Evolutionary conservation across 176 grass and related monocot species (phyloP), one percentile per base, ranked within the genome.

Genomic region (Avena sativa): DNA sequence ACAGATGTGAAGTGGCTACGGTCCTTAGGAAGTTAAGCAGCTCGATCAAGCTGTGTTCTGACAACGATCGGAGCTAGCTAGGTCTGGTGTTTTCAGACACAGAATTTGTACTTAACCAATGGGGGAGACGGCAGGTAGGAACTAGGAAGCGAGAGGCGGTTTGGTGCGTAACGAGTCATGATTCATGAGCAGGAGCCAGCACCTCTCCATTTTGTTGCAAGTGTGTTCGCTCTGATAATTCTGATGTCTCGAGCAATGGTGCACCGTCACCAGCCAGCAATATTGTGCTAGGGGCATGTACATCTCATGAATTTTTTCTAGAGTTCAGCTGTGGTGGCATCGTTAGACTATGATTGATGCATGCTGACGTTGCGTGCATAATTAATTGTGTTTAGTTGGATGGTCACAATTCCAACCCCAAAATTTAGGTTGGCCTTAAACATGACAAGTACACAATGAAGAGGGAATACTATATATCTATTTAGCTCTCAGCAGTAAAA

Each of bases 221-320:
- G 38, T 40, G 60, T 84, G 70, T 65, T 19, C 23, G 56, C 49
- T 84, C 25, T 25, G 25, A 13, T 79, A 13, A 82, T 82, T 63
- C 83, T 82, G 70, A 85, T 69, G 53, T 62, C 28, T 76, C 62
- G 36, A 78, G 60, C 71, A 81, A 84, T 80, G 36, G 46, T 81
- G 47, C 26, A 66, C 23, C 12, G 50, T 84, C 85, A 55, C 88
- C 50, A 78, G 26, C 55, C 64, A 86, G 51, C 36, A 86, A 78
- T 13, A 50, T 25, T 86, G 60, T 43, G 34, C 79, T 26, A 36
- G 74, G 71, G 59, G 67, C 71, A 85, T 49, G 71, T 49, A 74
- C 50, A 86, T 70, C 62, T 17, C 44, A 51, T 56, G 43, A 2
- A 48, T 84, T 84, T 9, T 13, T 73, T 55, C 55, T 80, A 48